Evolutionary conservation across 2,329 filamentous ascomycete species (phyloP), one percentile per base, ranked within the genome.

Genomic region (Cordyceps cicadae): DNA sequence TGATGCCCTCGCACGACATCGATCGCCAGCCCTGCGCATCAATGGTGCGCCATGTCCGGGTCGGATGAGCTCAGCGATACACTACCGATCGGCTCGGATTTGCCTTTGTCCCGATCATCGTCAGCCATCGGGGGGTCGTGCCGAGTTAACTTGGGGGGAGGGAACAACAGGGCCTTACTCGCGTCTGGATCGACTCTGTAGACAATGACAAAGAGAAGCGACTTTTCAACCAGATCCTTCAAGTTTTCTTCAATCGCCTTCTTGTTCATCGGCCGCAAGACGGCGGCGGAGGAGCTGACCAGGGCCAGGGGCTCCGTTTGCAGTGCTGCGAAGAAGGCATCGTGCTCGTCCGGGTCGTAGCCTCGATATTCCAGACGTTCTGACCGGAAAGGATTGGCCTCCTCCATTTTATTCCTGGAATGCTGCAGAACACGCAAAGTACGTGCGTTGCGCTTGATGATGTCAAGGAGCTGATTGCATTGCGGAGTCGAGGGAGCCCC

Each of bases 1-100:
- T 77, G 74, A 62, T 72, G 70, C 3, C 56, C 41, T 0, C 67
- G 64, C 1, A 71, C 61, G 46, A 78, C 70, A 29, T 67, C 67
- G 46, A 78, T 66, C 11, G 69, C 72, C n/a, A 79, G 66, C 9
- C 50, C 48, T 11, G 58, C 46, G 45, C 54, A 57, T 21, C 54
- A 3, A 19, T 57, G 54, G 29, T 57, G 54, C 24, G n/a, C 29
- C 54, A 57, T 57, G n/a, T 57, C 54, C 1, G 41, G 45, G 6
- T 34, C 32, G 5, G 41, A 21, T 9, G 54, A 15, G 29, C 29
- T 41, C 19, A 57, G 46, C 9, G 45, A 57, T 11, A 57, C n/a
- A 11, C 15, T 15, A 9, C 54, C 54, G 2, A 57, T 39, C 5
- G 54, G 54, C 32, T 24, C 19, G 2, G 54, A 21, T n/a, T 49